A percentile compares a stretch with the other conserved stretches of the same genome.
phyloP scores from a whole-genome alignment of 1,284 basidiomycete species.

The Schizophyllum amplum region DNA sequence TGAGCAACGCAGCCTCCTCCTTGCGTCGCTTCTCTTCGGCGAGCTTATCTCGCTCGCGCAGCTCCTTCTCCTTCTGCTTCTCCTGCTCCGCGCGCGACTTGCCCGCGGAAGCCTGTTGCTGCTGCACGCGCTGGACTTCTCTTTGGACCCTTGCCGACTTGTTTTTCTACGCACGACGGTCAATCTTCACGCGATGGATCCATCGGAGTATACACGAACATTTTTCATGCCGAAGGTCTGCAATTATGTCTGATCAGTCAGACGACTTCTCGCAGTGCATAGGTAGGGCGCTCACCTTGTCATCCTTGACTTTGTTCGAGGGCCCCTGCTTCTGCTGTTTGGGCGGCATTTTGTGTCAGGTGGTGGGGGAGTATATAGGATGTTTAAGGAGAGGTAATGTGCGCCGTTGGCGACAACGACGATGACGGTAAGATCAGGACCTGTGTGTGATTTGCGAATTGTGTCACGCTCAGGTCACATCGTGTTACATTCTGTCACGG shows the following conservation, averaged over 20 bases:
- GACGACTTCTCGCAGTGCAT: slow-evolving; percentile 11
- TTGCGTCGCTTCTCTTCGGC: slow-evolving; percentile 83
- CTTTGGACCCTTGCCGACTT: slow-evolving; percentile 92
- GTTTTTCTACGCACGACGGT: slow-evolving; percentile 61
- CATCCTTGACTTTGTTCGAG: slow-evolving; percentile 61
- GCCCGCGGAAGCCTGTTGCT: slow-evolving; percentile 62
- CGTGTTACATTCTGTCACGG: too few species aligned
- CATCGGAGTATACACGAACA: slow-evolving; percentile 30
- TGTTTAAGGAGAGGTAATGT: too few species aligned
- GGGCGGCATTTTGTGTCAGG: slow-evolving; percentile 65
- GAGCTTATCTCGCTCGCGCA: slow-evolving; percentile 68
- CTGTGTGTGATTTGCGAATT: too few species aligned
- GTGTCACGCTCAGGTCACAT: too few species aligned
- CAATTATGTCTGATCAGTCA: slow-evolving; percentile 14
- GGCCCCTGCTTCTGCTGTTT: slow-evolving; percentile 52
- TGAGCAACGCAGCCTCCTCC: slow-evolving; percentile 78
- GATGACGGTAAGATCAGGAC: too few species aligned
- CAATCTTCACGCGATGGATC: slow-evolving; percentile 1
- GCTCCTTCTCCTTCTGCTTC: slow-evolving; percentile 79
- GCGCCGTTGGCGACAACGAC: too few species aligned
- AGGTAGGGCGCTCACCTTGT: slow-evolving; percentile 46
- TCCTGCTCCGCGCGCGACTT: slow-evolving; percentile 74
- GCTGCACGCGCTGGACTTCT: slow-evolving; percentile 72
- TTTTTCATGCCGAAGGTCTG: slow-evolving; percentile 94
- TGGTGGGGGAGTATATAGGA: too few species aligned